Base-by-base conservation (phyloP, 139 green algal species). In the Coelastrella sp. region DNA sequence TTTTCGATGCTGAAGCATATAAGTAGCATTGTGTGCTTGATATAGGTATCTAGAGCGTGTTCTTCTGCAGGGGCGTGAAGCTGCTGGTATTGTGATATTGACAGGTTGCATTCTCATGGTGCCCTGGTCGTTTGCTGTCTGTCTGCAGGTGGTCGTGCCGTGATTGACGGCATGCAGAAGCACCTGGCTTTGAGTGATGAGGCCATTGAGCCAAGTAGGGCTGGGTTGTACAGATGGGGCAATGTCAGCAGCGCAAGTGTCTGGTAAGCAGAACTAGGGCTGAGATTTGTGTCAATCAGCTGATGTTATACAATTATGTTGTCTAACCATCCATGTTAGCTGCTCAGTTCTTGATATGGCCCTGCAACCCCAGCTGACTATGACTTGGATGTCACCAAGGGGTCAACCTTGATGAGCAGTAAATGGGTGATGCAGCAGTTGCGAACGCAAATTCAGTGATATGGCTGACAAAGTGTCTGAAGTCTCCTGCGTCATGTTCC, bases 101-200 rank as follows among this genome's bases (percentile, higher is more conserved):
- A 15, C 48, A 57, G 17, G 48, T 57, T 15, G 13, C 2, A 2
- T 57, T 57, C 17, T 57, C 2, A 57, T 2, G 48, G 13, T 57
- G 1, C n/a, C n/a, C n/a, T n/a, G n/a, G n/a, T n/a, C n/a, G n/a
- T n/a, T n/a, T 17, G 21, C 30, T 40, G 7, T 69, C 25, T 6
- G 2, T 21, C 11, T 80, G 32, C 78, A 81, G 88, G 93, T 30
- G 96, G 96, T 8, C 90, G 95, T 13, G 96, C 92, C 19, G 96
- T 98, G 21, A 96, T 99, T 57, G 96, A 98, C 71, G 96, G 96
- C 84, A 98, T 99, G 79, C 95, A 99, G 90, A 95, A 96, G 89
- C 97, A 99, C 92, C 90, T 99, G 80, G 67, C 19, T 35, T 72
- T 94, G 40, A 86, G 60, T 30, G 57, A 72, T 25, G 45, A 59